Base-by-base conservation (phyloP, 352 stramenopile species). In the Halophytophthora polymorphica region DNA sequence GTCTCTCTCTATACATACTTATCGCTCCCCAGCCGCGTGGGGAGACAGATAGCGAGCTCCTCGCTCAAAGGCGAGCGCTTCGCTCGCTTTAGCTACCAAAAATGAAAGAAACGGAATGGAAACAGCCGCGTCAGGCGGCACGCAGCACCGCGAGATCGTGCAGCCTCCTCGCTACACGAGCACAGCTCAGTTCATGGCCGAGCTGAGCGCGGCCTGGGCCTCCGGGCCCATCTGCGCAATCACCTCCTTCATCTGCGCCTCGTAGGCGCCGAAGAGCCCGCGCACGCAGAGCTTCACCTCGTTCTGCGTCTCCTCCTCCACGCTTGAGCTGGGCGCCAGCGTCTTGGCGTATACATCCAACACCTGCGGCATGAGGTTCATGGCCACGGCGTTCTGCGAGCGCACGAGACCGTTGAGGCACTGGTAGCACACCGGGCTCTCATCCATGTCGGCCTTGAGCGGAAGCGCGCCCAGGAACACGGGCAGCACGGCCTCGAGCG, bases 401-500 rank as follows among this genome's bases (percentile, higher is more conserved):
- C 91, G 73, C 37, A 98, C 71, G 35, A 98, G 75, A n/a, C 90
- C 88, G 43, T 97, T 88, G 14, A 98, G 66, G 69, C 90, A 98
- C 44, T 75, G 83, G 77, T 98, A 99, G 11, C 98, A 93, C 13
- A 96, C 92, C 55, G 93, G 75, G 61, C 96, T 98, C 74, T 99
- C 96, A 50, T 95, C 93, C 66, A 97, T 96, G 74, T 99, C 96
- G 44, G 79, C 93, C 76, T 98, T 98, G 44, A 99, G 74, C 19
- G 96, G 96, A 40, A 99, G 67, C 29, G 80, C 77, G 44, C 82
- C 76, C 17, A 99, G 74, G 37, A 99, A 77, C 46, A 97, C 91
- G 10, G 95, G 95, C 42, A 99, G 64, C 45, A 99, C 93, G 53
- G 97, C 83, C 46, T 88, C 78, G 42, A 98, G 69, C 21, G 95